Percentiles rank a stretch among this genome's conserved stretches.
These are phyloP conservation scores for Fusarium brevicatenulatum DNA, from an alignment of 2,329 filamentous ascomycete species.

Conservation along the genomic window DNA sequence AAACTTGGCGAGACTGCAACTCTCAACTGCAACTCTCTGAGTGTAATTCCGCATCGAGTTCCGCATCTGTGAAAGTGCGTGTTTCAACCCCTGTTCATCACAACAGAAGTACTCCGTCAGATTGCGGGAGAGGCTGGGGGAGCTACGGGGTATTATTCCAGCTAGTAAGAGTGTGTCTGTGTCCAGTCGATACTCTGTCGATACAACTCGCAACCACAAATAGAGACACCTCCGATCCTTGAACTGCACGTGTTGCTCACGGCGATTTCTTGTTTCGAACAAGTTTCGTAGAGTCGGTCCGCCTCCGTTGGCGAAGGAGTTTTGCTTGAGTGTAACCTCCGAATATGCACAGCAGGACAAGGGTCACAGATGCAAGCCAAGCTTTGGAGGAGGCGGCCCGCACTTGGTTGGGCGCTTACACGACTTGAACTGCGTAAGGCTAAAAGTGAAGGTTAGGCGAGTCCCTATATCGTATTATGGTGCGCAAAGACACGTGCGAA, in stretches of 20 bases:
- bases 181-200: conserved; percentile 3
- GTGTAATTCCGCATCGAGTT: conserved; percentile 4
- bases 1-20: background rate
- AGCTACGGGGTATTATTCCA: conserved; percentile 5
- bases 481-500: conserved; percentile 36
- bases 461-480: background rate
- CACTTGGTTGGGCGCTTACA: conserved; percentile 34
- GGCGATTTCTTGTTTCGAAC: conserved; percentile 25
- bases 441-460: conserved; percentile 2
- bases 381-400: conserved; percentile 25
- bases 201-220: conserved; percentile 6
- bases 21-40: background rate
- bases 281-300: conserved; percentile 19
- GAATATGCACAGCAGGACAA: conserved; percentile 8
- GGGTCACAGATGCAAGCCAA: conserved; percentile 24
- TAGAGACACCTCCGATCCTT: conserved; percentile 1
- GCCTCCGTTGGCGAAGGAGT: background rate
- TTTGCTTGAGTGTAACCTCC: conserved; percentile 16
- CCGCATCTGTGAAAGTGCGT: conserved; percentile 31
- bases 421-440: background rate
- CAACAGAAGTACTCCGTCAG: background rate
- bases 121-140: conserved; percentile 29
- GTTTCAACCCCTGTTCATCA: conserved; percentile 21
- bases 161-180: background rate
- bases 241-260: background rate